Evolutionary conservation across 176 grass and related monocot genomes (phyloP).

Genomic region (Chloris gayana): DNA sequence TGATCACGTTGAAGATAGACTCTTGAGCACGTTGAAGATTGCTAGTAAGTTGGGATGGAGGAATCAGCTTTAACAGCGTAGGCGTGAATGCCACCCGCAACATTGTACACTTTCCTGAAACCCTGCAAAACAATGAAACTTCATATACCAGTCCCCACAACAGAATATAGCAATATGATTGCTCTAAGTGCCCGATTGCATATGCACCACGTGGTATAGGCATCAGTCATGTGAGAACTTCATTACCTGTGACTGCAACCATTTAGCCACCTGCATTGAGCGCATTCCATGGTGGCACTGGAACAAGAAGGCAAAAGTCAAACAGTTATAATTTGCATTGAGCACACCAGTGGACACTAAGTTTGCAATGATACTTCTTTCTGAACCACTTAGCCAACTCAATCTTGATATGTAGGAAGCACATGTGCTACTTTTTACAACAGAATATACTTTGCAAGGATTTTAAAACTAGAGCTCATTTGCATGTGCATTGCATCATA

Average conservation of each 20-base stretch:
- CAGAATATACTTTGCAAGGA: background rate
- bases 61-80: conserved; percentile 66
- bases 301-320: conserved; percentile 12
- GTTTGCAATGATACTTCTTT: background rate
- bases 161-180: background rate
- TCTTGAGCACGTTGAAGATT: background rate
- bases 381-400: background rate
- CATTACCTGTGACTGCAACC: conserved; percentile 93
- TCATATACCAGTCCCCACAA: background rate
- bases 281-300: conserved; percentile 95
- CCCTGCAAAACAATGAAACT: conserved; percentile 52
- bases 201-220: background rate
- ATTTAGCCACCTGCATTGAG: conserved; percentile 93
- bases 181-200: background rate
- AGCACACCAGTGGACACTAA: background rate
- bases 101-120: conserved; percentile 74
- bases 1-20: background rate
- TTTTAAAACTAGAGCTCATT: conserved; percentile 6
- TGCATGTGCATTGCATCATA: background rate
- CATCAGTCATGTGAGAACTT: background rate
- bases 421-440: background rate
- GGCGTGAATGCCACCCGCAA: conserved; percentile 63
- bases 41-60: conserved; percentile 69
- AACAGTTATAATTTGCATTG: background rate
- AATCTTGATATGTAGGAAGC: background rate